These are phyloP conservation scores for Verbena officinalis DNA, from an alignment of 257 asterid species.

Conservation along the genomic window DNA sequence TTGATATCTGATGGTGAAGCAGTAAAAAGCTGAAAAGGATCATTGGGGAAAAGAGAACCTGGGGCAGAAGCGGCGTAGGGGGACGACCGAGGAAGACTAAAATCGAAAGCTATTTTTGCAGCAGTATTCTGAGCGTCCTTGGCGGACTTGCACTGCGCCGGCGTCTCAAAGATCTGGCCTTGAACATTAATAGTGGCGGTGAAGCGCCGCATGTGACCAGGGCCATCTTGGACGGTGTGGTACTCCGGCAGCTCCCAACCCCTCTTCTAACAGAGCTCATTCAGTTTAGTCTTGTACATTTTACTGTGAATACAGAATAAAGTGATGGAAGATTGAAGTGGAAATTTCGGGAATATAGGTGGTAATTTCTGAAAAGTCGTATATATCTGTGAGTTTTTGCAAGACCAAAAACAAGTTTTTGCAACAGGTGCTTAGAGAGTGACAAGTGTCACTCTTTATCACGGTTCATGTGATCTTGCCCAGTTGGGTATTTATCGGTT, in stretches of 20 bases:
- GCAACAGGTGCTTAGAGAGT: too few species aligned
- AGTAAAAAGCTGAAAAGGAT: not conserved
- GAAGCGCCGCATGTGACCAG: conserved; percentile 66
- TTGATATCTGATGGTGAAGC: too few species aligned
- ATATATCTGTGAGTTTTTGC: too few species aligned
- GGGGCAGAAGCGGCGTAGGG: not conserved
- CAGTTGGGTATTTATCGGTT: too few species aligned
- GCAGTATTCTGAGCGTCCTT: conserved; percentile 70
- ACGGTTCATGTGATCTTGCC: too few species aligned
- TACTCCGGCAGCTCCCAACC: conserved; percentile 65
- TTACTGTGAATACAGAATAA: too few species aligned
- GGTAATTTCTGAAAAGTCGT: too few species aligned
- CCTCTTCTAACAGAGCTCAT: conserved; percentile 60
- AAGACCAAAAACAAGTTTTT: too few species aligned
- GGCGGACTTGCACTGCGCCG: conserved; percentile 43
- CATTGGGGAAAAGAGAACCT: not conserved
- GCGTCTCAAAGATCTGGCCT: conserved; percentile 46
- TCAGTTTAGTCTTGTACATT: conserved; percentile 66
- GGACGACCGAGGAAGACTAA: conserved; percentile 18
- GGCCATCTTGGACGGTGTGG: conserved; percentile 47
- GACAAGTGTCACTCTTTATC: too few species aligned
- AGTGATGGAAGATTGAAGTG: too few species aligned
- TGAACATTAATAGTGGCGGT: conserved; percentile 44
- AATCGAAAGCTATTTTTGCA: conserved; percentile 50
- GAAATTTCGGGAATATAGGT: too few species aligned